phyloP scores from a whole-genome alignment of 225 moss, liverwort and hornwort species.

The Bryoerythrophyllum caledonicum region DNA sequence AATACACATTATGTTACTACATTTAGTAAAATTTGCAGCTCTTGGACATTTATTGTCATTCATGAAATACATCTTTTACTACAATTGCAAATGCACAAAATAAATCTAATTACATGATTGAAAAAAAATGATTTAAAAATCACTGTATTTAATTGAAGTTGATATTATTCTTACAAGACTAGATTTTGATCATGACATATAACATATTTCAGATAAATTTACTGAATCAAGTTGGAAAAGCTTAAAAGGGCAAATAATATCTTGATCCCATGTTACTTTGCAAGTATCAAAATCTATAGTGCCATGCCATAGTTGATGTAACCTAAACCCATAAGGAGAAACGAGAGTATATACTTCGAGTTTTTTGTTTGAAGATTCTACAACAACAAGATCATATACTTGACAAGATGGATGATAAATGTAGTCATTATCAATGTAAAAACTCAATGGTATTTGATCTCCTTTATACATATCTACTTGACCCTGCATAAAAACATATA shows the following conservation, averaged over 20 bases:
- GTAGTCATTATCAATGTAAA: slow-evolving; percentile 10
- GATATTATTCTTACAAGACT: background rate
- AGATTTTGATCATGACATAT: slow-evolving; percentile 3
- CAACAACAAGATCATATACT: slow-evolving; percentile 38
- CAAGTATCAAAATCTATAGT: slow-evolving; percentile 30
- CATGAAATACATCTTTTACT: too few species aligned
- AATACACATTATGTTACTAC: too few species aligned
- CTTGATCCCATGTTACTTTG: slow-evolving; percentile 49
- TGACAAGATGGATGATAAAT: slow-evolving; percentile 27
- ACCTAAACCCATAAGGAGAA: slow-evolving; percentile 25
- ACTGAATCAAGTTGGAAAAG: slow-evolving; percentile 43
- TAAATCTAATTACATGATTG: background rate
- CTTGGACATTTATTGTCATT: too few species aligned
- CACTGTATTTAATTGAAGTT: background rate
- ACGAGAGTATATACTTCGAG: slow-evolving; percentile 37
- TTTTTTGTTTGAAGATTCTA: background rate
- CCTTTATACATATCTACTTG: slow-evolving; percentile 14
- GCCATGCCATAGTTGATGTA: slow-evolving; percentile 38
- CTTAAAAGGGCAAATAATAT: slow-evolving; percentile 35
- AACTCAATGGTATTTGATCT: background rate
- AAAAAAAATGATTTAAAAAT: background rate
- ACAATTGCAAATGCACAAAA: too few species aligned
- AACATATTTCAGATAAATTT: slow-evolving; percentile 36
- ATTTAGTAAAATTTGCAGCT: too few species aligned
- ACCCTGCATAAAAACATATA: background rate